Evolutionary conservation across 305 asterid genomes (phyloP).

Genomic region (Plantago coronopus): DNA sequence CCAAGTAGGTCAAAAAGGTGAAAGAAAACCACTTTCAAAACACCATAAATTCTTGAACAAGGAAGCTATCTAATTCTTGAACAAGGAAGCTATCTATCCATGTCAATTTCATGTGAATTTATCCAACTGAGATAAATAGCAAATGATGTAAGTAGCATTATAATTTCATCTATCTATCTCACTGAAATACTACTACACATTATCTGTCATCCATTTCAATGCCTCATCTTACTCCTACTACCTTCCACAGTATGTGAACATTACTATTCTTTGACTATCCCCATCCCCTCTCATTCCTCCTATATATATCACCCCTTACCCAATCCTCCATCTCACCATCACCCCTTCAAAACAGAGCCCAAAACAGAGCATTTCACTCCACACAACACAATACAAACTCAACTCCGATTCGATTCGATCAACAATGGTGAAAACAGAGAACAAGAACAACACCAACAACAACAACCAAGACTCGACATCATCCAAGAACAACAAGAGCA

Average conservation of each 20-base stretch:
- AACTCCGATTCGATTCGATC: not conserved
- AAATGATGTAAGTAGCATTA: not conserved
- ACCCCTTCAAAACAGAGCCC: slow-evolving; percentile 19
- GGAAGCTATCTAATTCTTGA: no score
- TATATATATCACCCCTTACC: slow-evolving; percentile 37
- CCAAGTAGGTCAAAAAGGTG: no score
- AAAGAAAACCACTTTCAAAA: no score
- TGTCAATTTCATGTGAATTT: slow-evolving; percentile 34
- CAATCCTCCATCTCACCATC: slow-evolving; percentile 15
- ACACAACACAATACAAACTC: not conserved
- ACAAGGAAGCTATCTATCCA: no score
- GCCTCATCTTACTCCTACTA: slow-evolving; percentile 18
- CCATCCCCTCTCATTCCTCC: slow-evolving; percentile 21
- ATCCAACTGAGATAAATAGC: not conserved
- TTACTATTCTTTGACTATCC: slow-evolving; percentile 38
- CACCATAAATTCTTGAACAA: no score
- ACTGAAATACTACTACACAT: slow-evolving; percentile 35
- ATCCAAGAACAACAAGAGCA: slow-evolving; percentile 31
- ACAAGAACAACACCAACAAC: slow-evolving; percentile 30
- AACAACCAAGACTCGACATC: slow-evolving; percentile 19
- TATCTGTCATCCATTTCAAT: slow-evolving; percentile 60
- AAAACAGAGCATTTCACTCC: slow-evolving; percentile 4
- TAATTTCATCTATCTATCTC: not conserved
- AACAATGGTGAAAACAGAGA: slow-evolving; percentile 52
- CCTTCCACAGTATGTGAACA: slow-evolving; percentile 11